These are phyloP conservation scores for Penicillium sp. DNA, from an alignment of 2,329 filamentous ascomycete species.

Conservation along the genomic window DNA sequence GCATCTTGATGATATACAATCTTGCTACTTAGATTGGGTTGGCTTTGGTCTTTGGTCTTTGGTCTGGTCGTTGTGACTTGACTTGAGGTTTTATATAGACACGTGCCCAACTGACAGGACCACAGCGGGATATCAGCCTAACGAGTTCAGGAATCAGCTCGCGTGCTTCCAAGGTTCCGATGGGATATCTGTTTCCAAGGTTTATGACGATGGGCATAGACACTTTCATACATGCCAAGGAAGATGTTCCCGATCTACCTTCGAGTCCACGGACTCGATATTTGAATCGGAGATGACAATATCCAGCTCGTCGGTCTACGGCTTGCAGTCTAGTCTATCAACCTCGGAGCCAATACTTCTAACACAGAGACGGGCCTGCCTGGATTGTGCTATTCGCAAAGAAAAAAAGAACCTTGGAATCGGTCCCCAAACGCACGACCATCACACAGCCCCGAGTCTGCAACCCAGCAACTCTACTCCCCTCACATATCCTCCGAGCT, in stretches of 20 bases:
- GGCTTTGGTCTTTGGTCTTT: no score
- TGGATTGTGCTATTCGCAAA: slow-evolving; percentile 27
- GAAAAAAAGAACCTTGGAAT: slow-evolving; percentile 17
- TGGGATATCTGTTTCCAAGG: no score
- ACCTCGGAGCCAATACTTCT: neutral
- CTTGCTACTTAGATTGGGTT: no score
- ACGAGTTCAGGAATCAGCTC: neutral
- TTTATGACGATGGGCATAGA: no score
- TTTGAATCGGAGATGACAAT: no score
- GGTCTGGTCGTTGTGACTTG: no score
- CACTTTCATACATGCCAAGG: no score
- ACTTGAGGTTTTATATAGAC: no score
- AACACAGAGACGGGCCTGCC: slow-evolving; percentile 23
- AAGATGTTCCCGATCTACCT: no score
- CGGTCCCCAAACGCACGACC: neutral
- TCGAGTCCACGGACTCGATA: no score
- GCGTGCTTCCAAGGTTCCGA: neutral
- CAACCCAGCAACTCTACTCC: neutral
- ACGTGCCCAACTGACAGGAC: no score
- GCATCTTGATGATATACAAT: neutral
- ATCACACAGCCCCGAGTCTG: neutral
- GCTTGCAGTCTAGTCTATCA: neutral
- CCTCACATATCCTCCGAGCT: neutral
- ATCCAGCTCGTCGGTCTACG: neutral
- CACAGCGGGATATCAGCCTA: neutral